phyloP scores from a whole-genome alignment of 176 grass and related monocot genomes.

The Urochloa ruziziensis region DNA sequence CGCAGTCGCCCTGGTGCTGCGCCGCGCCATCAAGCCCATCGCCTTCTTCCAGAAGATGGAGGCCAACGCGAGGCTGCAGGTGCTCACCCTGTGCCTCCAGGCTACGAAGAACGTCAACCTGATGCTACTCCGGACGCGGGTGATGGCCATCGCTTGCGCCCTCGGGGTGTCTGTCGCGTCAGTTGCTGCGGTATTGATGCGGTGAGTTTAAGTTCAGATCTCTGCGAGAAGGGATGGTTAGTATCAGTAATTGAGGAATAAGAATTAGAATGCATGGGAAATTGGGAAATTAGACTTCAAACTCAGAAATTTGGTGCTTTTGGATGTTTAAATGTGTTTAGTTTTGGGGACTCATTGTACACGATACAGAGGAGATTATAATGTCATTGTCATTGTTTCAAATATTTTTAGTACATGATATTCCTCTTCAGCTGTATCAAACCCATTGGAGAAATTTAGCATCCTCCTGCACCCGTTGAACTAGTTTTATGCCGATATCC shows the following conservation, averaged over 20 bases:
- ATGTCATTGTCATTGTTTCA: not conserved
- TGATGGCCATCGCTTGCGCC: conserved; percentile 63
- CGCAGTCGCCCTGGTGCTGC: conserved; percentile 69
- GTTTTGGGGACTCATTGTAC: not conserved
- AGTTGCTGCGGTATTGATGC: conserved; percentile 40
- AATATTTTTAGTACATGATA: not conserved
- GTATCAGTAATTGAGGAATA: conserved; percentile 20
- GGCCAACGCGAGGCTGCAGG: conserved; percentile 77
- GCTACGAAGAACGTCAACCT: conserved; percentile 62
- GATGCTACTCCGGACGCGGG: conserved; percentile 69
- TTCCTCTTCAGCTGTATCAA: not conserved
- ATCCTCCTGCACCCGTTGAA: conserved; percentile 3
- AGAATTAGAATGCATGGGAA: conserved; percentile 13
- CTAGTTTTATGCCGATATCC: not conserved
- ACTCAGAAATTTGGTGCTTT: conserved; percentile 10
- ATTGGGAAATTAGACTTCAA: not conserved
- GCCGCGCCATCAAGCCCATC: conserved; percentile 76
- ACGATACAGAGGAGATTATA: not conserved
- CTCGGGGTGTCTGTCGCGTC: conserved; percentile 72
- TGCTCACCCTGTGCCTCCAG: conserved; percentile 84
- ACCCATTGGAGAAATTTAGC: not conserved
- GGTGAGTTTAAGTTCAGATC: conserved; percentile 37
- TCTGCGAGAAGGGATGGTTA: not conserved
- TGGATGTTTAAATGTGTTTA: not conserved
- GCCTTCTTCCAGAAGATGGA: conserved; percentile 96